Conservation (phyloP, 2,329 filamentous ascomycete species). For the Pleoardoris graminearum region DNA sequence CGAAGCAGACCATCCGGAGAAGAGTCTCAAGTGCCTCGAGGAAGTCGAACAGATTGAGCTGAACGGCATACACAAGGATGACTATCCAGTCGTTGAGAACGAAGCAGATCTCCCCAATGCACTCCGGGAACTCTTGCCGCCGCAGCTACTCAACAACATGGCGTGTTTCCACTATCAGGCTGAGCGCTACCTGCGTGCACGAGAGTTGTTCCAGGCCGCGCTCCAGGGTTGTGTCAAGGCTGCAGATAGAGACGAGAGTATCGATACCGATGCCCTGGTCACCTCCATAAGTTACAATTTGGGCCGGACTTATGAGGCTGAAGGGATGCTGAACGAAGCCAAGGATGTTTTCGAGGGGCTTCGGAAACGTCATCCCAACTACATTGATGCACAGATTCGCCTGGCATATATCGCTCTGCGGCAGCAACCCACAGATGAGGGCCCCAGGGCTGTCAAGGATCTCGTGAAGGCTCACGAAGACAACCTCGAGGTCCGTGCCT, state of each 20-base stretch:
- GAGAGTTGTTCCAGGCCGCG: slow-evolving; percentile 89
- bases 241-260: slow-evolving; percentile 71
- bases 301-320: slow-evolving; percentile 87
- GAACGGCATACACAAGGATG: slow-evolving; percentile 72
- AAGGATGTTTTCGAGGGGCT: slow-evolving; percentile 86
- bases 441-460: slow-evolving; percentile 81
- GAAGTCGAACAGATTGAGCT: slow-evolving; percentile 91
- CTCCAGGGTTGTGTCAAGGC: slow-evolving; percentile 84
- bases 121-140: slow-evolving; percentile 78
- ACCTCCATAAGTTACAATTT: slow-evolving; percentile 98
- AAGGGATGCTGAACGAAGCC: slow-evolving; percentile 78
- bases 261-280: slow-evolving; percentile 87
- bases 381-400: slow-evolving; percentile 86
- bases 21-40: slow-evolving; percentile 86
- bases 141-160: slow-evolving; percentile 94
- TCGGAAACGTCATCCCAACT: slow-evolving; percentile 82
- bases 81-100: slow-evolving; percentile 58
- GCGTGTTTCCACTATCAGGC: slow-evolving; percentile 92
- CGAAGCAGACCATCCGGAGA: slow-evolving; percentile 82
- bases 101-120: slow-evolving; percentile 58
- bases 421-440: slow-evolving; percentile 79
- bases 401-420: slow-evolving; percentile 88
- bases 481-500: slow-evolving; percentile 86
- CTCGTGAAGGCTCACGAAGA: slow-evolving; percentile 81
- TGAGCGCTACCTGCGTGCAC: slow-evolving; percentile 77